phyloP scores from a whole-genome alignment of 495 filamentous ascomycete species.

The Apodospora peruviana region DNA sequence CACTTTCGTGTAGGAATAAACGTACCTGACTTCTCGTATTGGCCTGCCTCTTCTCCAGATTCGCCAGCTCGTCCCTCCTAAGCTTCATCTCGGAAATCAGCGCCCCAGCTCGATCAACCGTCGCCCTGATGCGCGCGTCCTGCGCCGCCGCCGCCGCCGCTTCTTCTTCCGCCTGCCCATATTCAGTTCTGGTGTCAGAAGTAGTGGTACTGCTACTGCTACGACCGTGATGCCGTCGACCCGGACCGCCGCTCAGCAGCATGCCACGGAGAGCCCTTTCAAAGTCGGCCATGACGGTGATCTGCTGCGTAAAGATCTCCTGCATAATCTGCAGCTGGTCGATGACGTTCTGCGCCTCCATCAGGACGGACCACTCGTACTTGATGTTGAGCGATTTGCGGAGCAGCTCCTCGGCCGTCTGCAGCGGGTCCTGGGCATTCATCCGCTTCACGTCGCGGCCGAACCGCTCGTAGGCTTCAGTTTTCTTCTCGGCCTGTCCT shows the following conservation, averaged over 20 bases:
- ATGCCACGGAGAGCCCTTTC: constrained; percentile 39
- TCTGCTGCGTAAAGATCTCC: constrained; percentile 63
- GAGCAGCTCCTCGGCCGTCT: constrained; percentile 28
- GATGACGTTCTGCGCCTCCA: constrained; percentile 57
- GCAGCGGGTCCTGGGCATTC: constrained; percentile 24
- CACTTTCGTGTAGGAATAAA: not conserved
- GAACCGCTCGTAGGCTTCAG: constrained; percentile 20
- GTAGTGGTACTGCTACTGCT: too few relatives aligned
- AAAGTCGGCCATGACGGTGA: constrained; percentile 54
- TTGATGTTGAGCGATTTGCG: constrained; percentile 63
- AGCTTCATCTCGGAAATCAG: constrained; percentile 21
- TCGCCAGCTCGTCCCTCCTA: constrained; percentile 11
- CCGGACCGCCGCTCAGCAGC: not conserved
- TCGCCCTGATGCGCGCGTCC: constrained; percentile 2
- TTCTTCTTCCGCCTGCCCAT: too few relatives aligned
- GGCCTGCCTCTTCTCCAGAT: constrained; percentile 16
- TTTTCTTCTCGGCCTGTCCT: constrained; percentile 20
- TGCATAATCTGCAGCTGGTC: constrained; percentile 50
- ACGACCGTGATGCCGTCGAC: too few relatives aligned
- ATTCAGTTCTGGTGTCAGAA: too few relatives aligned
- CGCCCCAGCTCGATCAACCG: constrained; percentile 11
- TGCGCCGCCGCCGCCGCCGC: not conserved
- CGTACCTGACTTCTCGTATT: constrained; percentile 10
- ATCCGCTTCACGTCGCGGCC: constrained; percentile 21
- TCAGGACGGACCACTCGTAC: constrained; percentile 57